Base-by-base conservation (phyloP, 2,329 filamentous ascomycete species). In the Aspergillus uvarum region DNA sequence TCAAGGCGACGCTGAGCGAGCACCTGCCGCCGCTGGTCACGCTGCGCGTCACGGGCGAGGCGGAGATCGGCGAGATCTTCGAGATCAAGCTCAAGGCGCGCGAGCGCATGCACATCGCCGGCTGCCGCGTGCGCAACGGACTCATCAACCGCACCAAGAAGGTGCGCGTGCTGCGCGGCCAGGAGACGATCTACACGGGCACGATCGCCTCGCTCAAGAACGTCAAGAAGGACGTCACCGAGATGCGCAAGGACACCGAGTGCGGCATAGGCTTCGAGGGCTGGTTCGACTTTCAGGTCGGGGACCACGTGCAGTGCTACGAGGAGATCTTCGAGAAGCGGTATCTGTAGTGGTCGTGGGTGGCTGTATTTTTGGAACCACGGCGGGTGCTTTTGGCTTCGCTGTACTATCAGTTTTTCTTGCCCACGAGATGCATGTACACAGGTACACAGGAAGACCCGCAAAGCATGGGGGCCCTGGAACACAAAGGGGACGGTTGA, bases 241-340 rank as follows among this genome's bases (percentile, higher is more conserved):
- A 96, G 71, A 95, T 96, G 87, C 87, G 87, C 69, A 98, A 96
- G 78, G 93, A 92, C 60, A 86, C 84, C n/a, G 95, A 99, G 77
- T 99, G 95, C 70, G 95, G 95, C 66, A 88, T 99, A 66, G 87
- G 86, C 55, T 94, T 99, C 70, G 87, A 89, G 3, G 84, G 82
- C 32, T 99, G 92, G 87, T 82, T 89, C 51, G 89, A 87, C 22
- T 89, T 98, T 72, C 75, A 88, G 70, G 81, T 87, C 14, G 95
- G 94, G 29, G 95, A 99, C 77, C 85, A 89, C 74, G 84, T 99
- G 63, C 95, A 98, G 79, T 88, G 87, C 35, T 96, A 93, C 70
- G 91, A 96, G 71, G 89, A 93, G 76, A 83, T 87, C 19, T 78
- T 77, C 58, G 91, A 95, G 77, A 89, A 89, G 81, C 83, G 91